phyloP scores from a whole-genome alignment of 2,329 filamentous ascomycete species.

The Xylaria sp. region DNA sequence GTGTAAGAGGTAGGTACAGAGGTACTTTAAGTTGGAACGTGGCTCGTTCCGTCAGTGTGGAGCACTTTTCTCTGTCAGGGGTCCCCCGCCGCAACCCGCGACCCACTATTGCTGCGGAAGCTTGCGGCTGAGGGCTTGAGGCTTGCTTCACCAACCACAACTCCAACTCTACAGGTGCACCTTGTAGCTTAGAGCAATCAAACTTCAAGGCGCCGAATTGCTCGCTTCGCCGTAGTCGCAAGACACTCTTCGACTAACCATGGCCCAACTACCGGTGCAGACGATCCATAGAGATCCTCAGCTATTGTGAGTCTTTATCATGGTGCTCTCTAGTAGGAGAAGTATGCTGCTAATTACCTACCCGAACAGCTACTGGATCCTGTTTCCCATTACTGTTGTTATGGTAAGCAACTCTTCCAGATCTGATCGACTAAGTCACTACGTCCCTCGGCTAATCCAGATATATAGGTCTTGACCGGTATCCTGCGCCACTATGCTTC shows the following conservation, averaged over 20 bases:
- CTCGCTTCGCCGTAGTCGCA: slow-evolving; percentile 20
- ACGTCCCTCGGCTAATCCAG: slow-evolving; percentile 9
- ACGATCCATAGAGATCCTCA: slow-evolving; percentile 99
- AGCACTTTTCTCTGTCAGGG: slow-evolving; percentile 17
- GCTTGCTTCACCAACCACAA: slow-evolving; percentile 24
- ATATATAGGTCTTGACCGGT: slow-evolving; percentile 81
- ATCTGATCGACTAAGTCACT: background rate
- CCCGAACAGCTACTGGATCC: slow-evolving; percentile 89
- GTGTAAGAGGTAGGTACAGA: slow-evolving; percentile 7
- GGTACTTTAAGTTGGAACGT: slow-evolving; percentile 31
- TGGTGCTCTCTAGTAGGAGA: background rate
- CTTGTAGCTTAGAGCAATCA: slow-evolving; percentile 2
- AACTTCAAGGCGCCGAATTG: slow-evolving; percentile 13
- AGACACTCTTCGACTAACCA: slow-evolving; percentile 53
- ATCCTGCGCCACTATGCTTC: slow-evolving; percentile 96
- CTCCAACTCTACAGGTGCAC: no score
- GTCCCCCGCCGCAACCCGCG: background rate
- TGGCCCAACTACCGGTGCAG: slow-evolving; percentile 89
- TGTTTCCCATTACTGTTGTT: slow-evolving; percentile 95
- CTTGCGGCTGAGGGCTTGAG: slow-evolving; percentile 36
- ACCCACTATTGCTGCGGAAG: background rate
- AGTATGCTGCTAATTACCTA: slow-evolving; percentile 29
- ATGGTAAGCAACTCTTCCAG: slow-evolving; percentile 69
- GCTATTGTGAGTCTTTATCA: slow-evolving; percentile 78
- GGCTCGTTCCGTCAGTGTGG: slow-evolving; percentile 42